A percentile compares a stretch with the other conserved stretches of the same genome.
Conservation (phyloP, 805 yeast species). For the Saccharomycopsis sp. region DNA sequence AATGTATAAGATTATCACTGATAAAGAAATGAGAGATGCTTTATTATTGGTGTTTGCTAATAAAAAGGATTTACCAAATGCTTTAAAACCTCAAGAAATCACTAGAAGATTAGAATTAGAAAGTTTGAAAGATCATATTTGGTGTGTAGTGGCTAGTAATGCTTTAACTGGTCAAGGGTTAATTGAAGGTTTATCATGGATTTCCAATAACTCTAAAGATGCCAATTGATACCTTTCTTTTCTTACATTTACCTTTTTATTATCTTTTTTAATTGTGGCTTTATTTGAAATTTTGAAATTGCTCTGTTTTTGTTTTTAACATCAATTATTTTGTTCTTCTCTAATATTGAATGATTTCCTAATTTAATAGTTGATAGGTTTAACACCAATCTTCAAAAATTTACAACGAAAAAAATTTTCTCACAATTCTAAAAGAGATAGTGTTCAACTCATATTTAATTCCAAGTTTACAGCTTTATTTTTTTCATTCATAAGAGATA, state of each 20-base stretch:
- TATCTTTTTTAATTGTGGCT: not conserved
- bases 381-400: no score
- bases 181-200: constrained; percentile 81
- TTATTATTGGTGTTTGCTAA: constrained; percentile 79
- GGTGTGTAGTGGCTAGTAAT: constrained; percentile 89
- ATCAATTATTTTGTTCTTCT: no score
- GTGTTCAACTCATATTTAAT: no score
- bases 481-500: no score
- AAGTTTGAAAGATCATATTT: constrained; percentile 53
- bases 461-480: no score
- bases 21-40: constrained; percentile 75
- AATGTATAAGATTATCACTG: constrained; percentile 65
- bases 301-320: not conserved
- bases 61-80: constrained; percentile 68
- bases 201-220: constrained; percentile 47
- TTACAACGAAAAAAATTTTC: no score
- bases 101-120: constrained; percentile 61
- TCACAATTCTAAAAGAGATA: no score
- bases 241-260: not conserved
- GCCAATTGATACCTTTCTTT: not conserved
- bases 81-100: constrained; percentile 70
- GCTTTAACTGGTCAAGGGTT: constrained; percentile 87
- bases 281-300: not conserved
- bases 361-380: no score
- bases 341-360: no score